Base-by-base conservation (phyloP, 2,329 filamentous ascomycete species). In the Aciculosporium take region DNA sequence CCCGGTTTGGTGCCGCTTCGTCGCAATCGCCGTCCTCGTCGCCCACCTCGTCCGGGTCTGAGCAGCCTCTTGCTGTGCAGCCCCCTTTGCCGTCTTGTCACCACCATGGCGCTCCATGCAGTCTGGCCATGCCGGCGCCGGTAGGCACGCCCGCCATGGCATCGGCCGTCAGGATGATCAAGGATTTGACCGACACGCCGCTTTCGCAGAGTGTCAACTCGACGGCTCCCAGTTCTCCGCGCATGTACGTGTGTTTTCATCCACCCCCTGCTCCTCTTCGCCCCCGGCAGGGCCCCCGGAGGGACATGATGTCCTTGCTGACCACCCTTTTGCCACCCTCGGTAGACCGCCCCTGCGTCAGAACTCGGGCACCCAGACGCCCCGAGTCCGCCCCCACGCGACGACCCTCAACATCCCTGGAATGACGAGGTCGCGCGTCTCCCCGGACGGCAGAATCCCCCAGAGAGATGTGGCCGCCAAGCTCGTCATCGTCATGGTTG, bases 401-500 rank as follows among this genome's bases (percentile, higher is more conserved):
- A 96, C 91, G 13, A 95, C 91, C 12, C 79, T 96, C 53, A 94
- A 94, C 60, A 95, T 98, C 45, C 91, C 91, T 43, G 91, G 91
- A 49, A 79, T 98, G 69, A 98, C 91, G 45, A 83, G 87, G 55
- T 96, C 89, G 45, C 86, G 86, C 56, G 86, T 94, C 37, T 98
- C 91, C 2, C 91, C 91, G 7, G 91, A 98, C 61, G 91, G 91
- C 50, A 79, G 85, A 53, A 98, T 98, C 52, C 82, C 91, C 42
- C 80, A 89, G 56, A 76, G 89, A 55, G 91, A 98, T 71, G 84
- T 98, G 38, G 91, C 88, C 38, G 84, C 91, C 31, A 98, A 98
- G 69, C 71, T 98, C 47, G 86, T 96, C 56, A 94, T 98, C 54
- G 79, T 98, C 59, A 98, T 98, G 91, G 91, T 98, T 46, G 91